Evolutionary conservation across 2,329 filamentous ascomycete genomes (phyloP).

Genomic region (Clonostachys chloroleuca): DNA sequence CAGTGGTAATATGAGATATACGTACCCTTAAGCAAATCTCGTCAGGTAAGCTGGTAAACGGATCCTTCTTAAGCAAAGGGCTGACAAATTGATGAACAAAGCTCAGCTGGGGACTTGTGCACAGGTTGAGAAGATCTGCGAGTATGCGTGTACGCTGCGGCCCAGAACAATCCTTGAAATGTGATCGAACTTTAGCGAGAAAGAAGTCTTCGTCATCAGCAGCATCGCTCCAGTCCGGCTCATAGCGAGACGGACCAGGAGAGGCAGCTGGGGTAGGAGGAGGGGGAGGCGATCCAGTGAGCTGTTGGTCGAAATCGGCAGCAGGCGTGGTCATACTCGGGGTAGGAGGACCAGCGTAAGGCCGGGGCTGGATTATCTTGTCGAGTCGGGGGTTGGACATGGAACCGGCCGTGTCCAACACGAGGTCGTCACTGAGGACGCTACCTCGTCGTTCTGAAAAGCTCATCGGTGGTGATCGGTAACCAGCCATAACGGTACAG

Average conservation of each 20-base stretch:
- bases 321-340: conserved; percentile 64
- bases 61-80: conserved; percentile 91
- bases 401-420: conserved; percentile 42
- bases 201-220: conserved; percentile 81
- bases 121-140: conserved; percentile 86
- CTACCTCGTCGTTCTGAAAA: conserved; percentile 60
- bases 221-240: conserved; percentile 71
- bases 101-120: conserved; percentile 90
- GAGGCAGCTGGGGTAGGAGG: conserved; percentile 63
- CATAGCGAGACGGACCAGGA: conserved; percentile 55
- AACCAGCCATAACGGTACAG: neutral
- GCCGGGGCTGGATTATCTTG: conserved; percentile 39
- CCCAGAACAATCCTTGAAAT: conserved; percentile 74
- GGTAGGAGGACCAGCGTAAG: conserved; percentile 54
- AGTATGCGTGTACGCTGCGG: conserved; percentile 76
- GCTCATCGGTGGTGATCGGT: conserved; percentile 42
- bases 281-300: conserved; percentile 58
- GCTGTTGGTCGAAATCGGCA: conserved; percentile 55
- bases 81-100: conserved; percentile 97
- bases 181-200: conserved; percentile 70
- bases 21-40: conserved; percentile 86
- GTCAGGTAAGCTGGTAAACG: conserved; percentile 86
- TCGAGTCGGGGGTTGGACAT: conserved; percentile 42
- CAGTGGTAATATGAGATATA: conserved; percentile 6
- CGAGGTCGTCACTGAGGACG: conserved; percentile 51